These are phyloP conservation scores for Kwoniella dejecticola DNA, from an alignment of 768 basidiomycete genomes.

Conservation along the genomic window DNA sequence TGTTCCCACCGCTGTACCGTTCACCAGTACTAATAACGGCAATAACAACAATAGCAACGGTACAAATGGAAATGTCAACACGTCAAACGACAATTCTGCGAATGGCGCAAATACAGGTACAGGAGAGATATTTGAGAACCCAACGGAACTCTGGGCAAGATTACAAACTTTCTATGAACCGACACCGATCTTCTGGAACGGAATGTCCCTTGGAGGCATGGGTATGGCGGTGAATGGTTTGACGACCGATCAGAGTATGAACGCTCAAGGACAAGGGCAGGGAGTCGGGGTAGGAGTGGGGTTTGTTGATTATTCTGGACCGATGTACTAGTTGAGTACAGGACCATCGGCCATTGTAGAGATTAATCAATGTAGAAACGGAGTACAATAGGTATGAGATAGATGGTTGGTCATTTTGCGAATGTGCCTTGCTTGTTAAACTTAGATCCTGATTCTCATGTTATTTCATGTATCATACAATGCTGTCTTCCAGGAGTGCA, in stretches of 20 bases:
- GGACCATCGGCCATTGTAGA: no score
- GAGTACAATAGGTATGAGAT: no score
- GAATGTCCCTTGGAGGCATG: conserved; percentile 5
- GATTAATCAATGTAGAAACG: no score
- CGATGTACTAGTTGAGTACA: conserved; percentile 14
- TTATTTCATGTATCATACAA: no score
- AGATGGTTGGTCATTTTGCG: no score
- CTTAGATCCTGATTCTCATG: no score
- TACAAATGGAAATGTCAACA: no score
- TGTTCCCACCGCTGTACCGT: conserved; percentile 13
- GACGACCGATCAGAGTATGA: not conserved
- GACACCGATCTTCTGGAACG: conserved; percentile 37
- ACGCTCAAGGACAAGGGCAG: not conserved
- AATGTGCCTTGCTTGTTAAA: no score
- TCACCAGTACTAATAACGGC: not conserved
- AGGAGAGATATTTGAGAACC: conserved; percentile 9
- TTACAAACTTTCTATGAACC: conserved; percentile 51
- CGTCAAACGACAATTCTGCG: no score
- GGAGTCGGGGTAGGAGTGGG: conserved; percentile 8
- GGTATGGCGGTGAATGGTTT: not conserved
- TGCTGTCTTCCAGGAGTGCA: no score
- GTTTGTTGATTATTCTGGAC: conserved; percentile 20
- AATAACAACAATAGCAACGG: not conserved
- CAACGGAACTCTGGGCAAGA: conserved; percentile 42
- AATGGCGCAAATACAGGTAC: not conserved